Evolutionary conservation across 352 stramenopile genomes (phyloP).

Genomic region (Phytophthora litchii): DNA sequence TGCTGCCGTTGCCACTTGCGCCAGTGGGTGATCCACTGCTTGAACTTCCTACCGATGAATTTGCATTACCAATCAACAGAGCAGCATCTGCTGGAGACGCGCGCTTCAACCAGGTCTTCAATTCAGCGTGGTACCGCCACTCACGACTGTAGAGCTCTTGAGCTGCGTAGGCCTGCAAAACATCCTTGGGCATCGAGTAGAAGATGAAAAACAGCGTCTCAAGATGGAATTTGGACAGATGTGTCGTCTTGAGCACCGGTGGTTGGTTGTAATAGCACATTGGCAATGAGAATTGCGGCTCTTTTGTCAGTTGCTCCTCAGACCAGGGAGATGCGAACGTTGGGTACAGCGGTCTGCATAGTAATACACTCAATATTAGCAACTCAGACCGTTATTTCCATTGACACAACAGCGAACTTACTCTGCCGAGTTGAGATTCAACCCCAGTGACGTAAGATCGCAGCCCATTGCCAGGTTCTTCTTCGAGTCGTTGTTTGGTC

Average conservation of each 20-base stretch:
- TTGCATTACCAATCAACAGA: slow-evolving; percentile 48
- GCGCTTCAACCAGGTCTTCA: slow-evolving; percentile 97
- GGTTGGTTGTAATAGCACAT: slow-evolving; percentile 93
- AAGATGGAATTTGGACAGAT: slow-evolving; percentile 98
- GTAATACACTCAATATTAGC: not conserved
- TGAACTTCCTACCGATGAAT: slow-evolving; percentile 33
- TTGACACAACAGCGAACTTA: slow-evolving; percentile 36
- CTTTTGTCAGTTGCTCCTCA: slow-evolving; percentile 72
- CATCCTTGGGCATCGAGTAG: slow-evolving; percentile 98
- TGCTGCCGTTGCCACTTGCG: slow-evolving; percentile 43
- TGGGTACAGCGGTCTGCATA: slow-evolving; percentile 68
- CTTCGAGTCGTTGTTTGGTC: slow-evolving; percentile 66
- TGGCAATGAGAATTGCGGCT: slow-evolving; percentile 85
- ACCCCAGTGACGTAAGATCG: slow-evolving; percentile 80
- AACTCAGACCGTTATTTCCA: not conserved
- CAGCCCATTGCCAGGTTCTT: slow-evolving; percentile 81
- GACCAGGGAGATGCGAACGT: slow-evolving; percentile 86
- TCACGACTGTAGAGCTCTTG: slow-evolving; percentile 93
- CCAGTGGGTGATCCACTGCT: slow-evolving; percentile 29
- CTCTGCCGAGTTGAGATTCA: slow-evolving; percentile 88
- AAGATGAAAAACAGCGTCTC: slow-evolving; percentile 99
- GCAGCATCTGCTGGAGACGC: slow-evolving; percentile 65
- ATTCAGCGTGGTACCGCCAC: slow-evolving; percentile 97
- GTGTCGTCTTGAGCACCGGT: slow-evolving; percentile 96
- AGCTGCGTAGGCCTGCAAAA: slow-evolving; percentile 92